Base-by-base conservation (phyloP, 2,329 filamentous ascomycete species). In the Stachybotrys echinatus region DNA sequence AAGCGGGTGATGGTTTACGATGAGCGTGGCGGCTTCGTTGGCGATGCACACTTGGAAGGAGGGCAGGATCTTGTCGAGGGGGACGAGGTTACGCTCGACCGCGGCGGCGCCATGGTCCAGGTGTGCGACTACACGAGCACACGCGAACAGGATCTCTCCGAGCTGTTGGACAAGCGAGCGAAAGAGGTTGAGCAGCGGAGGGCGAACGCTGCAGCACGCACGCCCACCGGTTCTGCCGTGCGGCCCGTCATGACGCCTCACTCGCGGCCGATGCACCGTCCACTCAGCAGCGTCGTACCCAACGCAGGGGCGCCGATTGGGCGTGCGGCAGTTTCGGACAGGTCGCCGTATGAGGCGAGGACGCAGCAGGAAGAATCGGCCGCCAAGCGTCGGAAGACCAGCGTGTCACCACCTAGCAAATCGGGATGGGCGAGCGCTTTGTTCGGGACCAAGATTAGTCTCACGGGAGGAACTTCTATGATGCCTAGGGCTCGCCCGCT, bases 1-100 rank as follows among this genome's bases (percentile, higher is more conserved):
- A 89, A 85, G 63, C 84, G 89, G 5, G 75, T 94, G 52, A 95
- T 96, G 89, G 88, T 95, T 6, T 92, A 94, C 60, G 91, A 96
- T 65, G 84, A 89, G 44, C 74, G 81, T 3, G 83, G 88, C 0
- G 89, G 92, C 64, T 89, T 86, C 56, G 79, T 96, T 23, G 92
- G 91, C 3, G 92, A 96, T 65, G 82, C 84, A 27, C 89, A 96
- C 68, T 94, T 88, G 85, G 83, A 83, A 42, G 77, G 84, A 43
- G 78, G 80, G 48, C 79, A 77, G 37, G 78, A 80, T n/a, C 72
- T 96, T 20, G 80, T 81, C 31, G 88, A 94, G 52, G 92, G 91
- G 6, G 89, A 95, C 53, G 90, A 96, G 66, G 65, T 96, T 48
- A 77, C 83, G 50, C 73, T 96, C 48, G 90, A 96, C 58, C 80